A percentile compares a stretch with the other conserved stretches of the same genome.
These are phyloP conservation scores for Sphaceloma murrayae DNA, from an alignment of 2,329 filamentous ascomycete genomes.

Conservation along the genomic window DNA sequence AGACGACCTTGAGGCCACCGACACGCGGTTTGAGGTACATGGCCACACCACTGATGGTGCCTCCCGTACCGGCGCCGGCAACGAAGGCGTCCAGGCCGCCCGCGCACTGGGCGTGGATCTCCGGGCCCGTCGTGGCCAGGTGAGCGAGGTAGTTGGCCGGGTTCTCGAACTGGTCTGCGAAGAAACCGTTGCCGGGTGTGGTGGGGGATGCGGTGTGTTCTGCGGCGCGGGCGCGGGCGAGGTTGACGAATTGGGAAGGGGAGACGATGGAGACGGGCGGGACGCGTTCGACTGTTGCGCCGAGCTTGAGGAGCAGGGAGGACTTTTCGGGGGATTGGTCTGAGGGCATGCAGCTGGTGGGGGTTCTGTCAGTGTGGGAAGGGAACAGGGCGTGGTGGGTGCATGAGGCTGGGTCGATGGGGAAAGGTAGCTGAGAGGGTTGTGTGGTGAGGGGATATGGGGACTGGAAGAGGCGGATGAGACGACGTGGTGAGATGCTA, in stretches of 20 bases:
- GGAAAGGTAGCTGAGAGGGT: neutral
- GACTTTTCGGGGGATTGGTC: conserved; percentile 86
- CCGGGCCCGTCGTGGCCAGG: conserved; percentile 71
- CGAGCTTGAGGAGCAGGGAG: conserved; percentile 76
- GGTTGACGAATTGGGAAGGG: conserved; percentile 87
- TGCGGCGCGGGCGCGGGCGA: conserved; percentile 56
- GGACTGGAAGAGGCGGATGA: neutral
- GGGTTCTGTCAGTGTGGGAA: conserved; percentile 15
- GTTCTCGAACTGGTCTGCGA: conserved; percentile 94
- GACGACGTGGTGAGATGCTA: conserved; percentile 16
- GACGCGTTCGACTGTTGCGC: conserved; percentile 86
- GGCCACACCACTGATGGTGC: conserved; percentile 81
- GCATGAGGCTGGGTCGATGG: neutral
- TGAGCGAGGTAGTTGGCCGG: conserved; percentile 83
- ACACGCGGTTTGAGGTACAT: conserved; percentile 68
- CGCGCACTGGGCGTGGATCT: conserved; percentile 71
- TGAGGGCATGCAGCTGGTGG: conserved; percentile 72
- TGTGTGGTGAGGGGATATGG: neutral
- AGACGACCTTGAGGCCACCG: conserved; percentile 58
- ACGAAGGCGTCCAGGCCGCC: conserved; percentile 78
- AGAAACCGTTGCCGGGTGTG: conserved; percentile 69
- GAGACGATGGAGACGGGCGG: conserved; percentile 89
- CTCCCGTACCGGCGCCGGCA: conserved; percentile 86
- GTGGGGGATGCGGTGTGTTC: conserved; percentile 55
- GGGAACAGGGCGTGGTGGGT: neutral